A percentile compares a stretch with the other conserved stretches of the same genome.
phyloP scores from a whole-genome alignment of 1,284 basidiomycete genomes.

The Inonotus hispidus region DNA sequence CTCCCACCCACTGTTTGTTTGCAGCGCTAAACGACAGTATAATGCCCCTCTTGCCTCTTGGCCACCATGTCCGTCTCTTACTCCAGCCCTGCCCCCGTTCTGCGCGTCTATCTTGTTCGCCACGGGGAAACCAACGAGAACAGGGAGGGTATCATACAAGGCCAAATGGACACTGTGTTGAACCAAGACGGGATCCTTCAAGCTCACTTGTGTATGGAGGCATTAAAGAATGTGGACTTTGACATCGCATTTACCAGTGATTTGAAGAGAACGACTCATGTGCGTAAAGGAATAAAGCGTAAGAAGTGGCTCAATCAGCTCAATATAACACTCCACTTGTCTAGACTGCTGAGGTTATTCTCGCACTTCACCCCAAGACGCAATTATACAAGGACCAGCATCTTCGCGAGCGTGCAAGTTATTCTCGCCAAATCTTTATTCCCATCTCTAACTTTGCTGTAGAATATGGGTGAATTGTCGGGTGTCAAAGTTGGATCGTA shows the following conservation, averaged over 20 bases:
- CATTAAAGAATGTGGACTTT: slow-evolving; percentile 47
- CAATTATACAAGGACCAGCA: slow-evolving; percentile 37
- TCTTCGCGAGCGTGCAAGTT: slow-evolving; percentile 58
- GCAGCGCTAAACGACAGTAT: not conserved
- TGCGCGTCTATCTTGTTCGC: slow-evolving; percentile 58
- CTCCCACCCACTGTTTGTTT: not conserved
- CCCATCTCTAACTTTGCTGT: slow-evolving; percentile 4
- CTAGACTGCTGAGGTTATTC: slow-evolving; percentile 61
- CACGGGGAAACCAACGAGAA: slow-evolving; percentile 76
- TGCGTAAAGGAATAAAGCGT: slow-evolving; percentile 28
- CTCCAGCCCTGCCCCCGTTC: slow-evolving; percentile 23
- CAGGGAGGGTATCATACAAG: slow-evolving; percentile 55
- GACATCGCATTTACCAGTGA: slow-evolving; percentile 59
- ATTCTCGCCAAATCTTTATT: not conserved
- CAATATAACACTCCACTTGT: not conserved
- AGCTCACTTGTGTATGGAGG: slow-evolving; percentile 46
- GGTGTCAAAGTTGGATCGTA: slow-evolving; percentile 33
- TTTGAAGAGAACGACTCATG: slow-evolving; percentile 53
- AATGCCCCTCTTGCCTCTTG: not conserved
- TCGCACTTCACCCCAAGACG: slow-evolving; percentile 45
- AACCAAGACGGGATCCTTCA: slow-evolving; percentile 56
- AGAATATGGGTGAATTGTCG: slow-evolving; percentile 64
- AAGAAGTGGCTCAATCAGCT: not conserved
- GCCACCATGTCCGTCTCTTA: not conserved
- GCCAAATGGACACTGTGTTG: slow-evolving; percentile 60